Conservation (phyloP, 1,284 basidiomycete genomes). For the Ganoderma leucocontextum region DNA sequence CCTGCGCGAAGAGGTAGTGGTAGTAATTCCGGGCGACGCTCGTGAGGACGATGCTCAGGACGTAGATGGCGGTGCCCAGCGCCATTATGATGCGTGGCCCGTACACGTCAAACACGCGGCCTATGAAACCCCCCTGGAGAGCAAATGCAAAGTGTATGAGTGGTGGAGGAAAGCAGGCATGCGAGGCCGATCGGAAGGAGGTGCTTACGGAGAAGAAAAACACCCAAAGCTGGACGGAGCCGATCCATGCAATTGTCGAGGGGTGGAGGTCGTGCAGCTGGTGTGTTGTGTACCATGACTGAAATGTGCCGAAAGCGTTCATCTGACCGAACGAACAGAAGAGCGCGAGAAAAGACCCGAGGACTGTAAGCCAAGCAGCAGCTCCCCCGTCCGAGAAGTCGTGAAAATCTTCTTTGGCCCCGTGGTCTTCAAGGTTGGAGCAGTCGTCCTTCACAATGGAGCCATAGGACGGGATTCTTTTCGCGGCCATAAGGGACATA, state of each 20-base stretch:
- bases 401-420: slow-evolving; percentile 6
- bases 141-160: slow-evolving; percentile 3
- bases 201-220: slow-evolving; percentile 50
- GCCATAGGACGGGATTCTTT: slow-evolving; percentile 18
- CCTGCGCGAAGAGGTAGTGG: slow-evolving; percentile 49
- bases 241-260: slow-evolving; percentile 58
- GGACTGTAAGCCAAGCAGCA: slow-evolving; percentile 34
- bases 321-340: slow-evolving; percentile 50
- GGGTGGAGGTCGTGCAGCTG: slow-evolving; percentile 46
- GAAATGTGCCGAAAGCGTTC: slow-evolving; percentile 51
- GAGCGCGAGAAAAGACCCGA: slow-evolving; percentile 32
- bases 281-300: slow-evolving; percentile 53
- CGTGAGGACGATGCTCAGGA: slow-evolving; percentile 46
- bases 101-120: slow-evolving; percentile 48
- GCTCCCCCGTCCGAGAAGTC: slow-evolving; percentile 27
- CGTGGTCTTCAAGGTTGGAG: slow-evolving; percentile 3
- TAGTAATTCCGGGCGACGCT: slow-evolving; percentile 46
- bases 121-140: slow-evolving; percentile 43
- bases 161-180: neutral
- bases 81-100: slow-evolving; percentile 43
- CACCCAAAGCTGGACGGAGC: slow-evolving; percentile 51
- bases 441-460: slow-evolving; percentile 12
- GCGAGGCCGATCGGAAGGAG: slow-evolving; percentile 8
- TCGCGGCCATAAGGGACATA: slow-evolving; percentile 16
- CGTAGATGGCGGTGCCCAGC: slow-evolving; percentile 43